phyloP scores from a whole-genome alignment of 2,329 filamentous ascomycete species.

The Beauveria asiatica region DNA sequence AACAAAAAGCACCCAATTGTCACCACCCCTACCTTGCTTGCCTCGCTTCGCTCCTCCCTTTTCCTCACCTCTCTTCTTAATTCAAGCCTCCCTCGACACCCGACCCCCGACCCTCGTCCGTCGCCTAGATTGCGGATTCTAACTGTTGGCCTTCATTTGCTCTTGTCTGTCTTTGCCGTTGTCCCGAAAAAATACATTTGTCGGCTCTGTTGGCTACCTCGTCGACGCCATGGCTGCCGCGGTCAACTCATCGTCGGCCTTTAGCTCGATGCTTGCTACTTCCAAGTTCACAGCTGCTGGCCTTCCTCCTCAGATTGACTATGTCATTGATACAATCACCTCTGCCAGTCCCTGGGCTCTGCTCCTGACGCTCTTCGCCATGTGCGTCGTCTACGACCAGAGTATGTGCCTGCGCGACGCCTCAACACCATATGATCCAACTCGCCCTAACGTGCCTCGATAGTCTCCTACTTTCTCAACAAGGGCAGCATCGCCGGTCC shows the following conservation, averaged over 20 bases:
- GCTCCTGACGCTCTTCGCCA: conserved; percentile 58
- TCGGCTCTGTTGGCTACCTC: not conserved
- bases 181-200: not conserved
- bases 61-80: not conserved
- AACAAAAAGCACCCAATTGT: not conserved
- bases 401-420: conserved; percentile 45
- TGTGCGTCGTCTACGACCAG: conserved; percentile 81
- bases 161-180: not conserved
- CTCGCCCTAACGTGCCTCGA: not conserved
- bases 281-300: conserved; percentile 41
- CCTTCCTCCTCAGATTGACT: conserved; percentile 48
- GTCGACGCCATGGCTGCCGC: conserved; percentile 40
- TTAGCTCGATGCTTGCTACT: conserved; percentile 60
- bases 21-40: conserved; percentile 2
- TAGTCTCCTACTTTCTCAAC: conserved; percentile 66
- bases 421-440: not conserved
- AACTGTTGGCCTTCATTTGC: not conserved
- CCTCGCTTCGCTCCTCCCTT: not conserved
- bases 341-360: conserved; percentile 54
- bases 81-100: not conserved
- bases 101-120: not conserved
- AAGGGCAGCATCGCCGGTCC: conserved; percentile 73
- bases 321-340: conserved; percentile 45
- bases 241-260: conserved; percentile 57
- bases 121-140: not conserved